A percentile compares a stretch with the other conserved stretches of the same genome.
Conservation (phyloP, 2,329 filamentous ascomycete species). For the Alternaria hordeiaustralica region DNA sequence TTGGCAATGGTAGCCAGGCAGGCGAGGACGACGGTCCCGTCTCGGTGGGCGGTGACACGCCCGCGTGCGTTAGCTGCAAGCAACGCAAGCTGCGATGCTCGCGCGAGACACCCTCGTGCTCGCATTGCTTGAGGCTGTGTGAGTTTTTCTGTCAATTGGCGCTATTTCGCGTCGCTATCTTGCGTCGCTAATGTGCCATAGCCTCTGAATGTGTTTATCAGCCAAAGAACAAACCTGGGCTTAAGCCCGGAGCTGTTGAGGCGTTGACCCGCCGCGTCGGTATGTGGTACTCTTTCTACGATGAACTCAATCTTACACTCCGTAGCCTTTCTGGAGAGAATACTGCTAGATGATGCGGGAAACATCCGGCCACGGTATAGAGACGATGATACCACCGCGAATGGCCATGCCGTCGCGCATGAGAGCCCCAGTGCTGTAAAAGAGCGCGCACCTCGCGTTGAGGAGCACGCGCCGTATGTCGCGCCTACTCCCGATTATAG, state of each 20-base stretch:
- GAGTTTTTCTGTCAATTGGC: conserved; percentile 11
- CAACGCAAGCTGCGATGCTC: conserved; percentile 43
- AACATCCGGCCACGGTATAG: conserved; percentile 31
- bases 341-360: conserved; percentile 38
- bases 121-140: conserved; percentile 43
- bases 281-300: conserved; percentile 11
- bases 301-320: conserved; percentile 16
- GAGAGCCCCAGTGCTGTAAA: not conserved
- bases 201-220: conserved; percentile 40
- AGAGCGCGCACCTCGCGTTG: conserved; percentile 2
- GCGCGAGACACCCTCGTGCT: conserved; percentile 39
- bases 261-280: conserved; percentile 43
- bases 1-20: conserved; percentile 28
- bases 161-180: not conserved
- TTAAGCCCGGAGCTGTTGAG: conserved; percentile 44
- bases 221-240: conserved; percentile 43
- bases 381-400: not conserved
- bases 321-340: conserved; percentile 38
- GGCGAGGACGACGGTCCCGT: conserved; percentile 35
- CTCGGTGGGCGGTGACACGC: conserved; percentile 35
- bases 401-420: not conserved
- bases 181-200: conserved; percentile 19
- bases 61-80: conserved; percentile 42
- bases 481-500: not conserved
- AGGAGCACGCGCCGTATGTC: conserved; percentile 3